These are phyloP conservation scores for Metarhizium rileyi DNA, from an alignment of 2,329 filamentous ascomycete genomes.

Conservation along the genomic window DNA sequence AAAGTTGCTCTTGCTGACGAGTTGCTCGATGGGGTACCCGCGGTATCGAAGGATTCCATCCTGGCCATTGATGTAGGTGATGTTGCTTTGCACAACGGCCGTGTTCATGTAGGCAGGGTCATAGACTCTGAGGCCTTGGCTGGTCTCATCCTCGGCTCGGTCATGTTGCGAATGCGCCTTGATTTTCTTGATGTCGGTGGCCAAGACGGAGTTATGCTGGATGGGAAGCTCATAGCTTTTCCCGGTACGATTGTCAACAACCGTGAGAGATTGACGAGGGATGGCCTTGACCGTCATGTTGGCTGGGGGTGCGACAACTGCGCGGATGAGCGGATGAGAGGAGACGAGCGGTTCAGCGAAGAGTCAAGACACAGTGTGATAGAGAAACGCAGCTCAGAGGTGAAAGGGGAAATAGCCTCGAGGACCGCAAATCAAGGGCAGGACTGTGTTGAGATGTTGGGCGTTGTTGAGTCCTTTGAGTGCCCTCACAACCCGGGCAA, in stretches of 20 bases:
- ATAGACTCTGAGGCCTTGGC: constrained; percentile 38
- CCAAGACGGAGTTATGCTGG: constrained; percentile 37
- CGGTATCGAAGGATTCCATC: constrained; percentile 42
- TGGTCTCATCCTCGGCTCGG: constrained; percentile 35
- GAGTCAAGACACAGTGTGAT: neutral
- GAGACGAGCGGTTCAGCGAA: too few relatives aligned
- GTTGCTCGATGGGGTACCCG: constrained; percentile 41
- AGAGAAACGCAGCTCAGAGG: too few relatives aligned
- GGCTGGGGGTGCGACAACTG: neutral
- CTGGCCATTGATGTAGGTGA: constrained; percentile 43
- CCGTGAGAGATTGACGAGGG: constrained; percentile 26
- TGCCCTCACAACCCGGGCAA: too few relatives aligned
- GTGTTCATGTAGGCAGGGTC: constrained; percentile 46
- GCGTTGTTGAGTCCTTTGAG: too few relatives aligned
- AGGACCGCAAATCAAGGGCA: too few relatives aligned
- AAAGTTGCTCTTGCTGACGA: constrained; percentile 39
- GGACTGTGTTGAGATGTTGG: too few relatives aligned
- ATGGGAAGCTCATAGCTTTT: constrained; percentile 39
- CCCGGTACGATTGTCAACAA: constrained; percentile 40
- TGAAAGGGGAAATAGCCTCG: too few relatives aligned
- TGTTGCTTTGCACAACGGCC: constrained; percentile 37
- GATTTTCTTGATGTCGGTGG: constrained; percentile 43
- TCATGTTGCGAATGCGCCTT: constrained; percentile 25
- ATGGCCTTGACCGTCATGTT: constrained; percentile 7
- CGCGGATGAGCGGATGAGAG: neutral